Evolutionary conservation across 305 asterid genomes (phyloP), one percentile per base, ranked within the genome.

Genomic region (Solanum hybrid): DNA sequence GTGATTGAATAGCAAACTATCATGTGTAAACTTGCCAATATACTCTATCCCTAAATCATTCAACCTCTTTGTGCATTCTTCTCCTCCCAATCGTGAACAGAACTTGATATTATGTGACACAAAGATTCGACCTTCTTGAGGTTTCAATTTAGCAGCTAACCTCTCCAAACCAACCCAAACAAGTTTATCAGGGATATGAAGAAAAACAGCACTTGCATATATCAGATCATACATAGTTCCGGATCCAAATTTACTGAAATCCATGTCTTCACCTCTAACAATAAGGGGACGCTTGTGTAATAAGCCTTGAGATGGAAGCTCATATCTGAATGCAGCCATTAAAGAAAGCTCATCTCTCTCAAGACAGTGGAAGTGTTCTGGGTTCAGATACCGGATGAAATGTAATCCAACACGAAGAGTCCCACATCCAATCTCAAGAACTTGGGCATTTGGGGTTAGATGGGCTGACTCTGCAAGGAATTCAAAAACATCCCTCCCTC

Each of bases 401-500:
- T 97, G 99, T 91, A 94, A 93, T 87, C 98, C 99, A 75, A 97
- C 99, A 14, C 99, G 98, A 80, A 97, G 98, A 22, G 99, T 96
- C 45, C 99, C 99, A 91, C 99, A 97, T 33, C 99, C 99, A 41
- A 96, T 96, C 93, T 97, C 99, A 83, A 97, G 97, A 87, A 96
- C 99, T 89, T 89, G 93, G 9, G 99, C 94, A 88, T 92, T 84
- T 13, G 98, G 95, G 5, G 89, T 91, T 81, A 97, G 91, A 37
- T 90, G 93, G 87, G 94, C 91, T 4, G 96, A 92, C 91, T 92
- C 96, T 3, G 98, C 99, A 36, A 97, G 95, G 92, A 96, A 97
- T 76, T 96, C 99, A 75, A 96, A 97, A 29, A 95, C 98, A 86
- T 97, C 99, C 68, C 99, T 94, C 82, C 99, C 99, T 72, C 99